Evolutionary conservation across 2,329 filamentous ascomycete species (phyloP).

Genomic region (Gyromitra esculenta): DNA sequence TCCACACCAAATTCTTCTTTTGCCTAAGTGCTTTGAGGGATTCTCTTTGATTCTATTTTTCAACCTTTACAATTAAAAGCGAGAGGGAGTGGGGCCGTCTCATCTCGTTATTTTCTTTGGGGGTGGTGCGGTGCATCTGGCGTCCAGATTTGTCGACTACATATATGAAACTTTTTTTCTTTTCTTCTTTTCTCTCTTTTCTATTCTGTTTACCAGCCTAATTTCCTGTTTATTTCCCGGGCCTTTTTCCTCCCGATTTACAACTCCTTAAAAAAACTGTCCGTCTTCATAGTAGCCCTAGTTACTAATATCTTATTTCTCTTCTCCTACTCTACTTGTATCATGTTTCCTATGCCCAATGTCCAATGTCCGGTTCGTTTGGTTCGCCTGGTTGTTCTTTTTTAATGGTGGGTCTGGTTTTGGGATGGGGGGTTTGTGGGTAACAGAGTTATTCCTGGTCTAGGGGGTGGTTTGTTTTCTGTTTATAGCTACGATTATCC

Average conservation of each 20-base stretch:
- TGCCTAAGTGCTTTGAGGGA: conserved; percentile 15
- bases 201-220: not conserved
- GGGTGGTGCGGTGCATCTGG: conserved; percentile 37
- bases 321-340: not conserved
- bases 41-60: conserved; percentile 13
- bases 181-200: not conserved
- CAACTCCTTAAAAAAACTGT: not conserved
- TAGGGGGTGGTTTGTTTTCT: not conserved
- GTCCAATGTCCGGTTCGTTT: no score
- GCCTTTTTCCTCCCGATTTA: not conserved
- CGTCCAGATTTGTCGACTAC: conserved; percentile 36
- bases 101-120: conserved; percentile 21
- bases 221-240: not conserved
- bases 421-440: not conserved
- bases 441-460: not conserved
- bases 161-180: conserved; percentile 14
- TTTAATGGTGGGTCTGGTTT: conserved; percentile 14
- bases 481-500: conserved; percentile 11
- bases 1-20: conserved; percentile 8
- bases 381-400: not conserved
- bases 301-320: conserved; percentile 38
- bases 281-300: conserved; percentile 21
- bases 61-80: conserved; percentile 4
- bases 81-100: not conserved
- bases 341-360: not conserved